A percentile compares a stretch with the other conserved stretches of the same genome.
These are phyloP conservation scores for Colletotrichum orbiculare DNA, from an alignment of 2,329 filamentous ascomycete genomes.

Conservation along the genomic window DNA sequence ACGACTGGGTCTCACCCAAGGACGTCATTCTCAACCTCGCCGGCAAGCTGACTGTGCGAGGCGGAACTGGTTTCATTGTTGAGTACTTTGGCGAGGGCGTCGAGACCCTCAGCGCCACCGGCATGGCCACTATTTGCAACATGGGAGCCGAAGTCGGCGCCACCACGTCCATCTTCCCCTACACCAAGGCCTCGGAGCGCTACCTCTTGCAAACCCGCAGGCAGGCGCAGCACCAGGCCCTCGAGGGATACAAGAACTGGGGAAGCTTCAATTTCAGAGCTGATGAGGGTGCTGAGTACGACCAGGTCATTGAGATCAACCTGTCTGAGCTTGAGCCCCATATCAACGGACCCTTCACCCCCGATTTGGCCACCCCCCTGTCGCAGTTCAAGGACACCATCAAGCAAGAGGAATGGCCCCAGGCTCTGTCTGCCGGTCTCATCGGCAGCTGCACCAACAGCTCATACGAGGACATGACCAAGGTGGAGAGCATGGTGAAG, in stretches of 20 bases:
- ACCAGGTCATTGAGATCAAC: constrained; percentile 90
- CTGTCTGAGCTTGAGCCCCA: constrained; percentile 91
- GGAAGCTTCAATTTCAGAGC: constrained; percentile 66
- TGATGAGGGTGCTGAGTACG: constrained; percentile 86
- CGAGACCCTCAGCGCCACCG: constrained; percentile 87
- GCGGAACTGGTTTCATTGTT: constrained; percentile 93
- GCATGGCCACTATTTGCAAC: constrained; percentile 92
- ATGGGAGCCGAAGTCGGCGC: constrained; percentile 93
- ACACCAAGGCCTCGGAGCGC: constrained; percentile 82
- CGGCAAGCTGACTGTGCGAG: constrained; percentile 89
- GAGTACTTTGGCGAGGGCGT: constrained; percentile 95
- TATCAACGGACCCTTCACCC: constrained; percentile 97
- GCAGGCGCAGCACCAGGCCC: constrained; percentile 46
- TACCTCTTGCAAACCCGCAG: constrained; percentile 90
- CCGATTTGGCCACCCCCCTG: constrained; percentile 91
- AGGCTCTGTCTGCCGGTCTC: constrained; percentile 89
- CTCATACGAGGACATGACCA: constrained; percentile 98
- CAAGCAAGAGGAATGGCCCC: constrained; percentile 87
- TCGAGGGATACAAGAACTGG: constrained; percentile 36
- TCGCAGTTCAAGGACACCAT: constrained; percentile 90
- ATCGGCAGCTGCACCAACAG: constrained; percentile 99
- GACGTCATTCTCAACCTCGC: constrained; percentile 93
- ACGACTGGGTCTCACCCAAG: constrained; percentile 93
- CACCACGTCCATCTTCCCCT: constrained; percentile 96
- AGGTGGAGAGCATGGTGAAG: constrained; percentile 91